phyloP scores from a whole-genome alignment of 1,139 yeast genomes.

The Candida glucosophila region DNA sequence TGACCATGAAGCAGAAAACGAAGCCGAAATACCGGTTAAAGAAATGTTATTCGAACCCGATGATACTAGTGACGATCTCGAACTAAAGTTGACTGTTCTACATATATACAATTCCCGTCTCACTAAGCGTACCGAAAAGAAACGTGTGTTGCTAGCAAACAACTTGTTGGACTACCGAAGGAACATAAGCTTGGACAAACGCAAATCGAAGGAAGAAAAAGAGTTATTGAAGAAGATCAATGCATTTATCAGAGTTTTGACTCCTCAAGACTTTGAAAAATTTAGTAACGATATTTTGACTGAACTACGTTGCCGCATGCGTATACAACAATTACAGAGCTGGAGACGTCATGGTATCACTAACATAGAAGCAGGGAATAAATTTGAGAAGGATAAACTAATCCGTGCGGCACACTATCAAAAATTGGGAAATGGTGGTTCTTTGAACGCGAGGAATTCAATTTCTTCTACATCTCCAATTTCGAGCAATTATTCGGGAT shows the following conservation, averaged over 20 bases:
- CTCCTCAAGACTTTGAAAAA: slow-evolving; percentile 68
- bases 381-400: slow-evolving; percentile 81
- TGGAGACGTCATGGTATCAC: slow-evolving; percentile 90
- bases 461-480: slow-evolving; percentile 5
- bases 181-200: slow-evolving; percentile 67
- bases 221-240: slow-evolving; percentile 69
- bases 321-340: slow-evolving; percentile 84
- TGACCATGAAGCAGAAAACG: slow-evolving; percentile 94
- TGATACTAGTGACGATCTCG: slow-evolving; percentile 80
- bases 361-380: slow-evolving; percentile 72
- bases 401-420: slow-evolving; percentile 52
- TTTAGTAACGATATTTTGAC: slow-evolving; percentile 66
- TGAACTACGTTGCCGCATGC: slow-evolving; percentile 70
- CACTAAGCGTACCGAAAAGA: slow-evolving; percentile 88
- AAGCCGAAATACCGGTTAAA: slow-evolving; percentile 88
- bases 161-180: slow-evolving; percentile 76
- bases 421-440: slow-evolving; percentile 44
- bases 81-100: slow-evolving; percentile 75
- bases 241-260: slow-evolving; percentile 74
- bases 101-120: slow-evolving; percentile 86
- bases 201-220: slow-evolving; percentile 81
- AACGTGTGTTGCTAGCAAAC: slow-evolving; percentile 71
- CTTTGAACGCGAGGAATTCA: slow-evolving; percentile 19
- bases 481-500: slow-evolving; percentile 3
- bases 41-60: slow-evolving; percentile 95